phyloP scores from a whole-genome alignment of 106 monocot species.

The Amphibolis antarctica region DNA sequence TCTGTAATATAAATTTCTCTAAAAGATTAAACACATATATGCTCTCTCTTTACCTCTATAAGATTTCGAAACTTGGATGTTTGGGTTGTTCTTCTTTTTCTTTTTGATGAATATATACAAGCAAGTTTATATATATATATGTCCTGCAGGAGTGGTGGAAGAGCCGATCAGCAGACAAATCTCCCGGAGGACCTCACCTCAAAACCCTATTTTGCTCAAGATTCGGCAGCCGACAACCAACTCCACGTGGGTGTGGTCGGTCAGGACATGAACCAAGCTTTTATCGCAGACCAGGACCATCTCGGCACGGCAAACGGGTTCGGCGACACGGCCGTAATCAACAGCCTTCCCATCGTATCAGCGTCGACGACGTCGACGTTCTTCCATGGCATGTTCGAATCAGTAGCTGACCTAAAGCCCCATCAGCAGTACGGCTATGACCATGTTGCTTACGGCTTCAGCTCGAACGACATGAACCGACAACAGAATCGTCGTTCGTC shows the following conservation, averaged over 20 bases:
- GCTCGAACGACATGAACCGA: slow-evolving; percentile 6
- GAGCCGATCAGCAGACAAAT: slow-evolving; percentile 21
- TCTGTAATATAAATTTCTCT: slow-evolving; percentile 19
- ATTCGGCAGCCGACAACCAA: slow-evolving; percentile 5
- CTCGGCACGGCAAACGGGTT: slow-evolving; percentile 3
- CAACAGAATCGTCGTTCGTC: slow-evolving; percentile 6
- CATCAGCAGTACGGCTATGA: slow-evolving; percentile 12
- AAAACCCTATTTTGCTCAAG: slow-evolving; percentile 12
- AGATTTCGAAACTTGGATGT: too few relatives aligned
- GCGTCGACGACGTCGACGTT: slow-evolving; percentile 11
- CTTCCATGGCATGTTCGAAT: slow-evolving; percentile 24
- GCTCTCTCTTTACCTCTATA: too few relatives aligned
- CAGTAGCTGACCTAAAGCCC: slow-evolving; percentile 10
- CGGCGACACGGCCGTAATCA: not conserved
- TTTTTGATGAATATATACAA: not conserved
- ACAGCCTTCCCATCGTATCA: slow-evolving; percentile 14
- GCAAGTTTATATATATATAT: not conserved
- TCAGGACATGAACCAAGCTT: slow-evolving; percentile 26
- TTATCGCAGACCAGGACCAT: slow-evolving; percentile 29
- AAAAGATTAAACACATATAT: too few relatives aligned
- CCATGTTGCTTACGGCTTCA: not conserved
- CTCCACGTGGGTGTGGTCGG: slow-evolving; percentile 11
- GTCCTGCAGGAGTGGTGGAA: slow-evolving; percentile 21
- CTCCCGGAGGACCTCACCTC: slow-evolving; percentile 30
- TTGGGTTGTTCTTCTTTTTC: too few relatives aligned